These are phyloP conservation scores for Iris pallida DNA, from an alignment of 116 monocot genomes.

Conservation along the genomic window DNA sequence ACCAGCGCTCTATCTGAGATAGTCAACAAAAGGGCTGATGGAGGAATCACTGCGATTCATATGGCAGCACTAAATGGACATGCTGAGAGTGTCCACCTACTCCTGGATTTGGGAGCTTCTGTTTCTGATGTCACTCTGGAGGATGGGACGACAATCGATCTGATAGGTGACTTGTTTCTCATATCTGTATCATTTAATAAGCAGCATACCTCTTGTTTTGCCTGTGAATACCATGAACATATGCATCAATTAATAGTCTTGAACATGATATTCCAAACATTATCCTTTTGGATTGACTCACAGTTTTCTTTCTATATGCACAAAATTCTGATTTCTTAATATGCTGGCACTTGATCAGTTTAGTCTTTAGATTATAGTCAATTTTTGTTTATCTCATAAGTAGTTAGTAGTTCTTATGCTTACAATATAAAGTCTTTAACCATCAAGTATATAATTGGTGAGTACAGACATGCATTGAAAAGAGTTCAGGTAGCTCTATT, in stretches of 20 bases:
- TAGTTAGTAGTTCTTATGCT: too few relatives aligned
- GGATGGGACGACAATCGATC: constrained; percentile 90
- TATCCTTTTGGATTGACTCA: neutral
- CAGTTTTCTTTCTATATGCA: neutral
- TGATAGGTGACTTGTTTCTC: constrained; percentile 57
- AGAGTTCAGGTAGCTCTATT: too few relatives aligned
- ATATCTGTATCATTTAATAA: neutral
- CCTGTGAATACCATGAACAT: neutral
- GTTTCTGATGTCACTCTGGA: constrained; percentile 68
- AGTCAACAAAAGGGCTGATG: constrained; percentile 79
- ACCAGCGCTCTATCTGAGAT: constrained; percentile 50
- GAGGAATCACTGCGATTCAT: constrained; percentile 92
- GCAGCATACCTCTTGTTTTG: neutral
- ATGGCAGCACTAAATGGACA: constrained; percentile 95
- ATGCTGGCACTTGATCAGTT: too few relatives aligned
- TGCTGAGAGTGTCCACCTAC: constrained; percentile 65
- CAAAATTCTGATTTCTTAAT: neutral
- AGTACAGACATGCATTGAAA: too few relatives aligned
- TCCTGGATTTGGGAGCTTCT: constrained; percentile 85
- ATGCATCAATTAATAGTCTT: neutral
- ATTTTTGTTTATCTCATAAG: too few relatives aligned
- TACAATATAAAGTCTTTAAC: too few relatives aligned
- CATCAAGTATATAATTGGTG: too few relatives aligned
- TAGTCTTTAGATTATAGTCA: too few relatives aligned
- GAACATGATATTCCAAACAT: neutral